Base-by-base conservation (phyloP, 176 grass and related monocot genomes). In the Eremochloa ophiuroides region DNA sequence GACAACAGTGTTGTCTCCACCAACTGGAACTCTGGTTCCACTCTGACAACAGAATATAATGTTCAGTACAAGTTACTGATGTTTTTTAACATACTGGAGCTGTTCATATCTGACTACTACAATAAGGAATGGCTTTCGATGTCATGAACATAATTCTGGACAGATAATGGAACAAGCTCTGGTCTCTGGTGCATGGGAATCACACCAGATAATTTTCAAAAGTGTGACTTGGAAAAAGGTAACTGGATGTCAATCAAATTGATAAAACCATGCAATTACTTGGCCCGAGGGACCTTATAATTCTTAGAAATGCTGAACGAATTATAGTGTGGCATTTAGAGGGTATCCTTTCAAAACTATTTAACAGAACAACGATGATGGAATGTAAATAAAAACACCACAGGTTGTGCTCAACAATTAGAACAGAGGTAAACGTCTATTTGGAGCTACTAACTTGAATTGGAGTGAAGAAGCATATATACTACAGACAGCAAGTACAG, bases 1-100 rank as follows among this genome's bases (percentile, higher is more conserved):
- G 56, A 92, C 87, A 53, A 79, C 89, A 25, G 65, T 80, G 64
- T 75, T 83, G 64, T 90, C 83, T 62, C 73, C 83, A 66, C 76
- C 72, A 3, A 63, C 89, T 50, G 85, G 35, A 41, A 84, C 71
- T 78, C 83, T 82, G 7, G 67, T 78, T 82, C 66, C 82, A 81
- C 77, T 73, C 88, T 90, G 66, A 33, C 8, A 58, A 65, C 15
- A 77, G 15, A 81, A 85, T 3, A 55, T 29, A 70, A 28, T 26
- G 38, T 70, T 69, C 28, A 47, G 22, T 48, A 69, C 15, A 47
- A 6, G 65, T n/a, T 66, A 18, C 29, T 7, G 6, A 47, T 8
- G 40, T 38, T n/a, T 70, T 43, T 73, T 44, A 60, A 47, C 38
- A 60, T 30, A 66, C 5, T 60, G 13, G 13, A 48, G 62, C 5